These are phyloP conservation scores for Chalciporus piperatoides DNA, from an alignment of 1,284 basidiomycete species.

Conservation along the genomic window DNA sequence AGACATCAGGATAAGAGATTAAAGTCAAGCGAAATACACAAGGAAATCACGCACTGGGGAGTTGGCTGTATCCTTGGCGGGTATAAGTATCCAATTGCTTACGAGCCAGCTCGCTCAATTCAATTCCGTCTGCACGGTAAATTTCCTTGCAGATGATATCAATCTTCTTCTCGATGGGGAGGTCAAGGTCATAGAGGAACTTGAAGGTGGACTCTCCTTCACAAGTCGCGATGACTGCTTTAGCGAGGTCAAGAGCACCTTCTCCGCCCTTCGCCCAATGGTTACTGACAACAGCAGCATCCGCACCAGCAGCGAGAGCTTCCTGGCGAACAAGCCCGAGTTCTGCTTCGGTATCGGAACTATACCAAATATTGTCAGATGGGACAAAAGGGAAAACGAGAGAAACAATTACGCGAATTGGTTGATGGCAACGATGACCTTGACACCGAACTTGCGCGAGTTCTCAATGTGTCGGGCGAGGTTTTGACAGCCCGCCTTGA, in stretches of 20 bases:
- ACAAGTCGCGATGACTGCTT: constrained; percentile 83
- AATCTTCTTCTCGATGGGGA: constrained; percentile 87
- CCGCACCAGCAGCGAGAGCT: constrained; percentile 84
- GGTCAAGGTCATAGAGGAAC: constrained; percentile 86
- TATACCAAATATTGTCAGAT: constrained; percentile 31
- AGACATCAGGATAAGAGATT: not conserved
- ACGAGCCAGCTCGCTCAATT: constrained; percentile 78
- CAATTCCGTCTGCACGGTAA: constrained; percentile 88
- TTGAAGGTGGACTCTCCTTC: constrained; percentile 83
- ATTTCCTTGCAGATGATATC: constrained; percentile 83
- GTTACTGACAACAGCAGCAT: constrained; percentile 93
- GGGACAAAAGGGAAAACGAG: not conserved
- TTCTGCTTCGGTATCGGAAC: constrained; percentile 89
- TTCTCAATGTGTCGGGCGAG: constrained; percentile 94
- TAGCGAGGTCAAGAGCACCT: constrained; percentile 83
- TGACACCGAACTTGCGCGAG: constrained; percentile 93
- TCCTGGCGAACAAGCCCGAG: constrained; percentile 81
- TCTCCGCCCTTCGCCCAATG: constrained; percentile 96
- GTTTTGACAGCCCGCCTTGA: constrained; percentile 93
- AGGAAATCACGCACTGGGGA: constrained; percentile 63
- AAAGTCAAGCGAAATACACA: constrained; percentile 4
- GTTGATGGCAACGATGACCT: constrained; percentile 96
- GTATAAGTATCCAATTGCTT: constrained; percentile 92
- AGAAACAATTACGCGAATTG: constrained; percentile 75
- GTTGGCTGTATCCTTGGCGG: constrained; percentile 77